Conservation (phyloP, 2,329 filamentous ascomycete species). For the Lachnellula occidentalis region DNA sequence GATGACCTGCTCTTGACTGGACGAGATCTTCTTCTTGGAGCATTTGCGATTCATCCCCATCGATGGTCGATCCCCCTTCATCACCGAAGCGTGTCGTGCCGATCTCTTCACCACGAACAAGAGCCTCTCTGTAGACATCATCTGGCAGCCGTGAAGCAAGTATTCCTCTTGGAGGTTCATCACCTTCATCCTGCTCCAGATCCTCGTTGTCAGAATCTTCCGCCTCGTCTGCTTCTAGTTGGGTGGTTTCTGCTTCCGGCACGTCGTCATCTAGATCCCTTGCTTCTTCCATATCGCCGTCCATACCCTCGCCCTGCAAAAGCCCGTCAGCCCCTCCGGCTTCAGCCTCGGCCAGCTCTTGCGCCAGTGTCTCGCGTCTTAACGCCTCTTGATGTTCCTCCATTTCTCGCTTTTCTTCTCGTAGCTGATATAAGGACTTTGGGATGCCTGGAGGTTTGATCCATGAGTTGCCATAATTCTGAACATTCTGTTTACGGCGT, state of each 20-base stretch:
- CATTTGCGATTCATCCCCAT: constrained; percentile 54
- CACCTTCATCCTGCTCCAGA: constrained; percentile 35
- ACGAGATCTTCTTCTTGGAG: constrained; percentile 58
- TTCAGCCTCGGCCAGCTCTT: constrained; percentile 69
- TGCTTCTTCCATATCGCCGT: constrained; percentile 41
- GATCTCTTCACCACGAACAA: constrained; percentile 45
- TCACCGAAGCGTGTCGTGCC: constrained; percentile 41
- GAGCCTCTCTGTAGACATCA: constrained; percentile 56
- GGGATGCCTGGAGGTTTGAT: constrained; percentile 80
- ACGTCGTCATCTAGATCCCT: constrained; percentile 69
- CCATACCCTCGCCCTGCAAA: constrained; percentile 31
- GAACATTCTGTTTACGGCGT: constrained; percentile 72
- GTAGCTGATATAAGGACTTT: constrained; percentile 86
- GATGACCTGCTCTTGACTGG: constrained; percentile 29
- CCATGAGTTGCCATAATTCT: constrained; percentile 85
- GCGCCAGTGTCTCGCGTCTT: constrained; percentile 62
- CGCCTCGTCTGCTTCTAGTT: constrained; percentile 36
- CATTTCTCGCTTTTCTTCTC: constrained; percentile 82
- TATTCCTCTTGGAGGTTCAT: constrained; percentile 27
- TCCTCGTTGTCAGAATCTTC: constrained; percentile 35
- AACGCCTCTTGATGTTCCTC: constrained; percentile 77
- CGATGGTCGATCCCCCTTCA: constrained; percentile 44
- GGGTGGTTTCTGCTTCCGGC: constrained; percentile 49
- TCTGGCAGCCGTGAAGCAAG: constrained; percentile 44
- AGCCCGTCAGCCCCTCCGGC: constrained; percentile 39